A percentile compares a stretch with the other conserved stretches of the same genome.
phyloP scores from a whole-genome alignment of 768 basidiomycete genomes.

The Boletus barrowsii region DNA sequence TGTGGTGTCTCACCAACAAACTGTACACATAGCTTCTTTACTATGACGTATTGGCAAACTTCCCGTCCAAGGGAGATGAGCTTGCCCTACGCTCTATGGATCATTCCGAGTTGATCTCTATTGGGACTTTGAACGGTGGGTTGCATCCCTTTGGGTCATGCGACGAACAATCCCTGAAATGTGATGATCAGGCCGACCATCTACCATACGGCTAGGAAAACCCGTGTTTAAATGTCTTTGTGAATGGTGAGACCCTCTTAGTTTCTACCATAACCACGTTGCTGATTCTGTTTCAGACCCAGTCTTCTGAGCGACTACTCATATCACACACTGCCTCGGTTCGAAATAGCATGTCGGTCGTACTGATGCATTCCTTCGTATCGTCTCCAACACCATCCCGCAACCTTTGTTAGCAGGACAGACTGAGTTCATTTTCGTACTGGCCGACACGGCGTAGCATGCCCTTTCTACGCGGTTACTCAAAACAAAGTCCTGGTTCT shows the following conservation, averaged over 20 bases:
- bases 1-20: conserved; percentile 11
- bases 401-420: no score
- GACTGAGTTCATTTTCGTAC: no score
- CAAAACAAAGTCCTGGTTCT: no score
- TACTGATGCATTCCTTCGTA: no score
- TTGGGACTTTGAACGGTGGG: conserved; percentile 72
- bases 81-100: conserved; percentile 78
- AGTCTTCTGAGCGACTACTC: conserved; percentile 58
- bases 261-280: neutral
- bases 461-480: no score
- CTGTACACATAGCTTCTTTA: conserved; percentile 63
- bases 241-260: conserved; percentile 51
- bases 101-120: conserved; percentile 80
- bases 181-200: conserved; percentile 64
- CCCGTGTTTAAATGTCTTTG: conserved; percentile 90
- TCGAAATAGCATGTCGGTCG: no score
- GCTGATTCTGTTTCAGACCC: conserved; percentile 46
- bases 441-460: no score
- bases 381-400: no score
- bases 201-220: conserved; percentile 83
- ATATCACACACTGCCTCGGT: no score
- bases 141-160: neutral
- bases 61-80: conserved; percentile 93
- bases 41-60: conserved; percentile 73
- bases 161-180: neutral